Evolutionary conservation across 176 grass and related monocot species (phyloP), one percentile per base, ranked within the genome.

Genomic region (Secale cereale): DNA sequence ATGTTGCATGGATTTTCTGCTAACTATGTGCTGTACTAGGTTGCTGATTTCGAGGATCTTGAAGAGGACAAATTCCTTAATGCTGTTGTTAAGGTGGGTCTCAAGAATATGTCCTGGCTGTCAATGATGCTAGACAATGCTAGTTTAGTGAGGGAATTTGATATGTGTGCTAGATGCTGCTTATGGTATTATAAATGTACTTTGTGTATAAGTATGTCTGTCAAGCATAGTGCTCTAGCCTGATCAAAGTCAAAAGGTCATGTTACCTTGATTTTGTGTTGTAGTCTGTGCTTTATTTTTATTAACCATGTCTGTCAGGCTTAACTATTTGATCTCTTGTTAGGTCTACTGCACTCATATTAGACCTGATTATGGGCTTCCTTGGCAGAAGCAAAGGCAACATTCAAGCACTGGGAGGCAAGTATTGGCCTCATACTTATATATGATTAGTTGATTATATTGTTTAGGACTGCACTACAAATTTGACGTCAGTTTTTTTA

Each of bases 301-400:
- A 65, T 89, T 85, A 65, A 6, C 8, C 7, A 13, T 88, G 29
- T 28, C n/a, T 77, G 77, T 61, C 74, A 14, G 52, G 46, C 65
- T 85, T 67, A 87, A 74, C 11, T 79, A 15, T 86, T 33, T 89
- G 74, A 16, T 82, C 65, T 79, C 50, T 63, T 64, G 70, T 78
- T 88, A 99, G 97, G 97, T 99, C 59, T 96, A 96, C 22, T 96
- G 94, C 79, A 96, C 97, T 76, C 91, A 94, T 91, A 96, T 92
- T 1, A 81, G 86, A 87, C 93, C 94, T 39, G 91, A 99, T 88
- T 99, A 99, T 67, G 91, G 93, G 10, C 97, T 99, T 88, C 94
- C 94, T 77, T 96, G 97, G 93, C 93, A 99, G 70, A 99, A 95
- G 73, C 91, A 96, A 94, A 94, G 91, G 86, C 97, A 96, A 74